A percentile compares a stretch with the other conserved stretches of the same genome.
Evolutionary conservation across 345 rosid species (phyloP).

Genomic region (Mercurialis annua): DNA sequence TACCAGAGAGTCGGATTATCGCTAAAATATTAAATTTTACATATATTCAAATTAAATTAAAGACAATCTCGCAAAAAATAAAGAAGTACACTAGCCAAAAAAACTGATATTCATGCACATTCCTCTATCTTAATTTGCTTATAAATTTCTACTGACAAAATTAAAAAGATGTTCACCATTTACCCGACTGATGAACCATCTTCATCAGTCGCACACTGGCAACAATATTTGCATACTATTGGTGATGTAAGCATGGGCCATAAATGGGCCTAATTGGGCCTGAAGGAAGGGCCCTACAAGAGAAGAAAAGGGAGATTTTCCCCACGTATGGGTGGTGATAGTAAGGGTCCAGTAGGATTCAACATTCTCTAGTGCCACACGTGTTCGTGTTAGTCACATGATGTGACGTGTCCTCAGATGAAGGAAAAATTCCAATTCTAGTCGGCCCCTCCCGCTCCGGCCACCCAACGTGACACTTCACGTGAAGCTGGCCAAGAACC

Average conservation of each 20-base stretch:
- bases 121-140: too few species aligned
- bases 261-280: constrained; percentile 16
- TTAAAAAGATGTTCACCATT: too few species aligned
- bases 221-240: background rate
- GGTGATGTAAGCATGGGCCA: constrained; percentile 20
- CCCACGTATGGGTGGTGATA: constrained; percentile 56
- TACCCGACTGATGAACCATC: too few species aligned
- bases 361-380: constrained; percentile 26
- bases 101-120: too few species aligned
- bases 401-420: background rate
- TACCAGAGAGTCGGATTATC: too few species aligned
- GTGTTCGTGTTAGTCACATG: constrained; percentile 23
- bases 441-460: constrained; percentile 21
- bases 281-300: constrained; percentile 15
- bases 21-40: too few species aligned
- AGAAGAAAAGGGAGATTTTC: constrained; percentile 22
- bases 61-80: too few species aligned
- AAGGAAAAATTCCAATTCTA: constrained; percentile 7
- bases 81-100: too few species aligned
- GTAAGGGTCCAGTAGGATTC: constrained; percentile 21
- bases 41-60: too few species aligned
- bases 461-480: constrained; percentile 19
- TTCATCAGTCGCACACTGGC: too few species aligned
- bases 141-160: background rate
- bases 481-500: constrained; percentile 33